Percentiles rank a stretch among this genome's conserved stretches.
Conservation (phyloP, 257 asterid genomes). For the Solanum piurae region DNA sequence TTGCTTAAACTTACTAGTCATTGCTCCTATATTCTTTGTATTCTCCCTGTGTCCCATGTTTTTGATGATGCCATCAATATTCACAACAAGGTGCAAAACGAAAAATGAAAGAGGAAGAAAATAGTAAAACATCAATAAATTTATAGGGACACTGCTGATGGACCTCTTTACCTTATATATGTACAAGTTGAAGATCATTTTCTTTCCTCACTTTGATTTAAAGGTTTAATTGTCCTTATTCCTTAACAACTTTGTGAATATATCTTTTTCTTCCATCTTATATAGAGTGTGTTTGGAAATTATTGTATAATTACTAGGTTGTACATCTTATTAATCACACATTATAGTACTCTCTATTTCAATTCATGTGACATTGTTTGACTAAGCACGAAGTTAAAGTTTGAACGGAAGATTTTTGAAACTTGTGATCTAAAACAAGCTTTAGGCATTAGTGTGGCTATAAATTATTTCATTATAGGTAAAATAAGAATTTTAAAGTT, state of each 20-base stretch:
- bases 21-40: background rate
- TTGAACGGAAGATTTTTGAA: background rate
- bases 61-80: background rate
- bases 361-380: background rate
- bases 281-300: background rate
- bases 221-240: background rate
- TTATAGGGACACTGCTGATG: background rate
- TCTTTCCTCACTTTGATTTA: background rate
- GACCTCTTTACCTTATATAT: background rate
- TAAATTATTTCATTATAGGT: background rate
- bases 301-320: background rate
- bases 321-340: background rate
- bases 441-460: background rate
- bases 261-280: background rate
- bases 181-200: background rate
- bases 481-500: background rate
- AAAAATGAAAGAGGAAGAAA: background rate
- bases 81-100: background rate
- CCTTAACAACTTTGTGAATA: background rate
- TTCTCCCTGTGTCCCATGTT: background rate
- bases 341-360: background rate
- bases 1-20: background rate
- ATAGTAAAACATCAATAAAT: background rate
- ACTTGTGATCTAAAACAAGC: background rate
- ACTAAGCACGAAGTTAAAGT: fast-evolving